Evolutionary conservation across 345 rosid genomes (phyloP).

Genomic region (Melastoma malabathricum): DNA sequence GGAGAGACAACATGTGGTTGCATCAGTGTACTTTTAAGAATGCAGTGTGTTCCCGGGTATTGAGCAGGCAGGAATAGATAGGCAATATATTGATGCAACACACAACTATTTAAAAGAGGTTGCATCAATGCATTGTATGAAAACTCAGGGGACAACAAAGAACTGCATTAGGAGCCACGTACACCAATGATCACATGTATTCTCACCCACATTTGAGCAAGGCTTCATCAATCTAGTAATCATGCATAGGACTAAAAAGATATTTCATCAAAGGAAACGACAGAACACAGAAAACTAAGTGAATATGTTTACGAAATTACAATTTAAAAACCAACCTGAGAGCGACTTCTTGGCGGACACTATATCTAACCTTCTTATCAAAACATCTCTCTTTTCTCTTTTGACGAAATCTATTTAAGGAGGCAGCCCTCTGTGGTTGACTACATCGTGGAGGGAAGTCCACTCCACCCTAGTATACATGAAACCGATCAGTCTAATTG

Average conservation of each 20-base stretch:
- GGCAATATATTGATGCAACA: constrained; percentile 2
- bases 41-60: background rate
- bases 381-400: constrained; percentile 88
- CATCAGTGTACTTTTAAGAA: too few species aligned
- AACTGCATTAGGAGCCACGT: background rate
- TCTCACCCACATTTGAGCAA: too few species aligned
- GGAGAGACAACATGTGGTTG: too few species aligned
- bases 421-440: constrained; percentile 82
- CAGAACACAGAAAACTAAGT: background rate
- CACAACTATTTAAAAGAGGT: background rate
- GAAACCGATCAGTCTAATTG: background rate
- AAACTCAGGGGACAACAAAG: background rate
- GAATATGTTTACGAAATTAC: too few species aligned
- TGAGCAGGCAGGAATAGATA: background rate
- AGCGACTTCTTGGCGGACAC: constrained; percentile 96
- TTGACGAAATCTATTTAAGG: constrained; percentile 75
- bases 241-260: background rate
- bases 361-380: constrained; percentile 88
- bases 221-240: background rate
- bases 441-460: constrained; percentile 53
- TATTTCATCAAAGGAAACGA: background rate
- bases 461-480: constrained; percentile 20
- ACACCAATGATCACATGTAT: too few species aligned
- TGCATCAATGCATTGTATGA: background rate
- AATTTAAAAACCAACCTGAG: constrained; percentile 37